phyloP scores from a whole-genome alignment of 2,329 filamentous ascomycete species.

The Balansia obtecta region DNA sequence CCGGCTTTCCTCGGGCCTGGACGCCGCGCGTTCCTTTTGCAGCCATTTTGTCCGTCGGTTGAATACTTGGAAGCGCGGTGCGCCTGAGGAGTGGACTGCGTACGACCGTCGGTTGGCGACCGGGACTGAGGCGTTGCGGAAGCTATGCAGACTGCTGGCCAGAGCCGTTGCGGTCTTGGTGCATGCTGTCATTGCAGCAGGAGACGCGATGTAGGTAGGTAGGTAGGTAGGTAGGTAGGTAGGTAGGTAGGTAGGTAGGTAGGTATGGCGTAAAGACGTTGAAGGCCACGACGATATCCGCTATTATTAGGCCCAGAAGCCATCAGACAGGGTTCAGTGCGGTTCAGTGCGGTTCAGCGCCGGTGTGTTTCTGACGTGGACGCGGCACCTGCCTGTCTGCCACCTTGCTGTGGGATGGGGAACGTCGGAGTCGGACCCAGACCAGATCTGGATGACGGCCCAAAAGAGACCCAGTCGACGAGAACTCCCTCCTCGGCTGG shows the following conservation, averaged over 20 bases:
- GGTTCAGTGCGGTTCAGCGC: no score
- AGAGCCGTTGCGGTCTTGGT: slow-evolving; percentile 12
- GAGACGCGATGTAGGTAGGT: no score
- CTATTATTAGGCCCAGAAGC: no score
- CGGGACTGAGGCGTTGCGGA: slow-evolving; percentile 9
- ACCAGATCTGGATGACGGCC: neutral
- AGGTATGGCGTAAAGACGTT: no score
- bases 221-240: no score
- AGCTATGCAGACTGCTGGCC: slow-evolving; percentile 14
- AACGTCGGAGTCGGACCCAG: neutral
- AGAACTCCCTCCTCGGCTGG: neutral
- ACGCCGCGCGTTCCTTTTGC: slow-evolving; percentile 78
- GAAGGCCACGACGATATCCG: no score
- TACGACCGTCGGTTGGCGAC: slow-evolving; percentile 40
- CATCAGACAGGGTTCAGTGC: no score
- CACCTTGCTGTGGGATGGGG: neutral
- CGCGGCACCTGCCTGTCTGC: neutral
- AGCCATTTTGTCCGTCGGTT: slow-evolving; percentile 77
- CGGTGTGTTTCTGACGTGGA: neutral
- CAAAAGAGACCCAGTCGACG: neutral
- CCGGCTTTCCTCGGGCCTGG: slow-evolving; percentile 56
- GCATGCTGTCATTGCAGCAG: slow-evolving; percentile 20
- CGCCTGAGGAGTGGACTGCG: slow-evolving; percentile 65
- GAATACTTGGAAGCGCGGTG: slow-evolving; percentile 80
- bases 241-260: no score